These are phyloP conservation scores for Euryodendron excelsum DNA, from an alignment of 148 eudicot genomes.

Conservation along the genomic window DNA sequence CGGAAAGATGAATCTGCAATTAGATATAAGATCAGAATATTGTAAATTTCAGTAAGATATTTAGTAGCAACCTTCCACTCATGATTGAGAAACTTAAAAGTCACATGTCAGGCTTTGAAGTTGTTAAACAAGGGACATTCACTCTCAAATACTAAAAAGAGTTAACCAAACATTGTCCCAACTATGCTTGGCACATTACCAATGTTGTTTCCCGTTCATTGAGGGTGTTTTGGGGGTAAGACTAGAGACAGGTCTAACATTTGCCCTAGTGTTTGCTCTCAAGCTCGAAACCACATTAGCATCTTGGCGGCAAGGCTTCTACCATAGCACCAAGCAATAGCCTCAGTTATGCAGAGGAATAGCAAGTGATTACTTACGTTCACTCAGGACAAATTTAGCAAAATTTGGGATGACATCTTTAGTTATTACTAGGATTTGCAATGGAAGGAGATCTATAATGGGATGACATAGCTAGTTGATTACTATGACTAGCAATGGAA, in stretches of 20 bases:
- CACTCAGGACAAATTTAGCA: not conserved
- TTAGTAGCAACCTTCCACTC: not conserved
- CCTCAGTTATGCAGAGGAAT: not conserved
- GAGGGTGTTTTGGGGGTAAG: too few relatives aligned
- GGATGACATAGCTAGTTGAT: too few relatives aligned
- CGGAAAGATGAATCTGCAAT: conserved; percentile 82
- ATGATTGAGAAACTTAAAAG: not conserved
- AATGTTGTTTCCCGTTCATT: not conserved
- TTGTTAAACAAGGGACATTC: not conserved
- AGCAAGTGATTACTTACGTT: not conserved
- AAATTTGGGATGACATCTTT: not conserved
- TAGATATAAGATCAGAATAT: conserved; percentile 20
- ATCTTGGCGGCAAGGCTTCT: not conserved
- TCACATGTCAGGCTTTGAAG: not conserved
- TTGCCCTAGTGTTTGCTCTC: not conserved
- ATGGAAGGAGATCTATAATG: too few relatives aligned
- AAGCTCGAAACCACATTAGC: not conserved
- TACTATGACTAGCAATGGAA: too few relatives aligned
- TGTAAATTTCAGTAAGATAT: not conserved
- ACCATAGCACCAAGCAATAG: not conserved
- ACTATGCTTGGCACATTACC: not conserved
- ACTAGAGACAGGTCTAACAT: not conserved
- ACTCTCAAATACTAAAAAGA: not conserved
- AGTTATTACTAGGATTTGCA: too few relatives aligned
- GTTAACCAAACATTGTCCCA: not conserved